Conservation (phyloP, 768 basidiomycete genomes). For the Xanthoconium purpureum region DNA sequence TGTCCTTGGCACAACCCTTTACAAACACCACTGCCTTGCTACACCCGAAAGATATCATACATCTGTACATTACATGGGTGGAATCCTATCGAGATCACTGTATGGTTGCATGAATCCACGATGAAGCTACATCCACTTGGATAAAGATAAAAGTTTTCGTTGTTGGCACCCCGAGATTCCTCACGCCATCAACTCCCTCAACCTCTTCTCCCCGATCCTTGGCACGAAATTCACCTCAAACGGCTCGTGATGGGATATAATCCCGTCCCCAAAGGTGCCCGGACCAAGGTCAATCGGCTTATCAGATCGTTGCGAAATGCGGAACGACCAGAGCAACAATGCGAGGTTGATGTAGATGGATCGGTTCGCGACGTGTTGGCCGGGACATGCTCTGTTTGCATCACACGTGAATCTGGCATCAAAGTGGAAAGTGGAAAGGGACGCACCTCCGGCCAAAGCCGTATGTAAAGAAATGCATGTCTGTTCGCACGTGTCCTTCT, state of each 20-base stretch:
- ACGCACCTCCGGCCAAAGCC: neutral
- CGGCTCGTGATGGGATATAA: slow-evolving; percentile 54
- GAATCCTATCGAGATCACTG: too few relatives aligned
- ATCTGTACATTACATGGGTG: too few relatives aligned
- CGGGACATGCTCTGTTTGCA: slow-evolving; percentile 50
- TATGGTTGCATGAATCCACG: too few relatives aligned
- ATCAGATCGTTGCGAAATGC: slow-evolving; percentile 42
- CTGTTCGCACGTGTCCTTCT: neutral
- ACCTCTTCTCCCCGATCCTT: slow-evolving; percentile 23
- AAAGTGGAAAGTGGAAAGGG: neutral
- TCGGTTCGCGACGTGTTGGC: slow-evolving; percentile 42
- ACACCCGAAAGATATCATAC: too few relatives aligned
- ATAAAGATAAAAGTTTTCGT: too few relatives aligned
- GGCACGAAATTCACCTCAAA: slow-evolving; percentile 58
- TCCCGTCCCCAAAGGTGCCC: slow-evolving; percentile 45
- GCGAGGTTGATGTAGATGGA: slow-evolving; percentile 64
- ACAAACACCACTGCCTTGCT: too few relatives aligned
- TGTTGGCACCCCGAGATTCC: too few relatives aligned
- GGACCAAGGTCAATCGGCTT: slow-evolving; percentile 55
- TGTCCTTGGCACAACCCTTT: too few relatives aligned
- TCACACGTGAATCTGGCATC: neutral
- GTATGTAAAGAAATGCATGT: slow-evolving; percentile 3
- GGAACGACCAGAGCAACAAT: slow-evolving; percentile 61
- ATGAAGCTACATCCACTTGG: too few relatives aligned
- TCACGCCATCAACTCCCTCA: slow-evolving; percentile 14